These are phyloP conservation scores for Magnaporthiopsis incrustans DNA, from an alignment of 2,329 filamentous ascomycete species.

Conservation along the genomic window DNA sequence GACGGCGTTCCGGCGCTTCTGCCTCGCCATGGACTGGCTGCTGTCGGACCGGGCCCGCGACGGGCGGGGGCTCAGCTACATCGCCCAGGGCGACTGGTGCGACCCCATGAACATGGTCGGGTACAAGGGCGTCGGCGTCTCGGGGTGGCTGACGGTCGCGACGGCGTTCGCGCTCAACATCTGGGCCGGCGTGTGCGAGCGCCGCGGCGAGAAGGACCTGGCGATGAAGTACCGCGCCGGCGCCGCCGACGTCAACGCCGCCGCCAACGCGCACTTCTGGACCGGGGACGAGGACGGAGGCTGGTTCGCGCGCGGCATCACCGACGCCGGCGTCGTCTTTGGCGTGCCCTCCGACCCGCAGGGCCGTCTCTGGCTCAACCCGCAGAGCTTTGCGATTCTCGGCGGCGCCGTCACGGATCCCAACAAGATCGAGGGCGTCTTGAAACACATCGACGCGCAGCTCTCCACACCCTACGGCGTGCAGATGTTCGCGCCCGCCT, in stretches of 20 bases:
- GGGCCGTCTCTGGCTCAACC: constrained; percentile 51
- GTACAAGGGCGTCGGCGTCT: constrained; percentile 48
- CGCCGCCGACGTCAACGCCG: constrained; percentile 37
- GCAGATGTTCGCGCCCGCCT: constrained; percentile 48
- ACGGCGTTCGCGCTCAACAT: constrained; percentile 44
- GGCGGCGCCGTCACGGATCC: constrained; percentile 32
- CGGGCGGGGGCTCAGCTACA: constrained; percentile 45
- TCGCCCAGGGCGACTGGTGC: constrained; percentile 53
- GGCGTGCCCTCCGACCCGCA: constrained; percentile 42
- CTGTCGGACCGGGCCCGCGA: constrained; percentile 35
- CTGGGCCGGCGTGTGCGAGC: constrained; percentile 44
- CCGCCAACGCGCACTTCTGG: constrained; percentile 45
- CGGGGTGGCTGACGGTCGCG: constrained; percentile 49
- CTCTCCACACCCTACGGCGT: constrained; percentile 45
- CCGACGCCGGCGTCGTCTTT: constrained; percentile 44
- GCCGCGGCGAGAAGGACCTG: constrained; percentile 27
- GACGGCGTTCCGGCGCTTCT: constrained; percentile 46
- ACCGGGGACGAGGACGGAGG: constrained; percentile 34
- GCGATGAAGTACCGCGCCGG: constrained; percentile 36
- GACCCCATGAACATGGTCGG: constrained; percentile 58
- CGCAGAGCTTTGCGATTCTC: constrained; percentile 47
- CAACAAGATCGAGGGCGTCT: constrained; percentile 20
- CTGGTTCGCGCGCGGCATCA: constrained; percentile 51
- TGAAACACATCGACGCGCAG: constrained; percentile 41
- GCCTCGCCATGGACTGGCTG: constrained; percentile 50